Conservation (phyloP, 768 basidiomycete species). For the Suillus paluster region DNA sequence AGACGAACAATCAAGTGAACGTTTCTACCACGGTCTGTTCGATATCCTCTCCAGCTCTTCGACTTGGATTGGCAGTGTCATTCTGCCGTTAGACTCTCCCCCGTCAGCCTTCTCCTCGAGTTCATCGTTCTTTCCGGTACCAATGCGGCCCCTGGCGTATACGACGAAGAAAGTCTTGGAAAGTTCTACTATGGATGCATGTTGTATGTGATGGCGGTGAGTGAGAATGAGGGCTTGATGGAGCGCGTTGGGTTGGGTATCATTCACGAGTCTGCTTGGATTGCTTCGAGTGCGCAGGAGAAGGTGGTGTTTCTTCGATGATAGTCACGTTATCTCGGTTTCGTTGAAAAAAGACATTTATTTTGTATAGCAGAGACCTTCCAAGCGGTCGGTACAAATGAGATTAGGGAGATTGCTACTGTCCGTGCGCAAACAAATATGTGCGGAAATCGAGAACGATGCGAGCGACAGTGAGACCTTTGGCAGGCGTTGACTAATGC, state of each 20-base stretch:
- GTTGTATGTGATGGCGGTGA: slow-evolving; percentile 27
- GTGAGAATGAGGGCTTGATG: slow-evolving; percentile 9
- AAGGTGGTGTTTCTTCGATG: background rate
- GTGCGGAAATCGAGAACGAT: too few relatives aligned
- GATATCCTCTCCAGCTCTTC: slow-evolving; percentile 10
- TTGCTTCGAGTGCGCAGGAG: background rate
- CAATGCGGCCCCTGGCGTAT: slow-evolving; percentile 7
- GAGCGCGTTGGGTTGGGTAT: slow-evolving; percentile 27
- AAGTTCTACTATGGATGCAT: slow-evolving; percentile 16
- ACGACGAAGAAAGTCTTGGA: slow-evolving; percentile 18
- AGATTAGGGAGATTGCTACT: too few relatives aligned
- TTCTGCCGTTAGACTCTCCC: slow-evolving; percentile 16
- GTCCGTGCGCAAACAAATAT: too few relatives aligned
- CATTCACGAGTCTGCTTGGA: slow-evolving; percentile 21
- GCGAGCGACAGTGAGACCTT: too few relatives aligned
- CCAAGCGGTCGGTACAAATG: too few relatives aligned
- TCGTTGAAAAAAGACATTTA: too few relatives aligned
- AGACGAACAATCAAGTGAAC: background rate
- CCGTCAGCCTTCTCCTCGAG: slow-evolving; percentile 13
- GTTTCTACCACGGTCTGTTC: slow-evolving; percentile 15
- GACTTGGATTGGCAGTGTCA: slow-evolving; percentile 15
- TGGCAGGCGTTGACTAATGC: too few relatives aligned
- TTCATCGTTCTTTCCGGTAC: slow-evolving; percentile 22
- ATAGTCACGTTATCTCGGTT: too few relatives aligned
- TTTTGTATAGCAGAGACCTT: too few relatives aligned